Base-by-base conservation (phyloP, 2,329 filamentous ascomycete genomes). In the Fusarium sterilihyphosum region DNA sequence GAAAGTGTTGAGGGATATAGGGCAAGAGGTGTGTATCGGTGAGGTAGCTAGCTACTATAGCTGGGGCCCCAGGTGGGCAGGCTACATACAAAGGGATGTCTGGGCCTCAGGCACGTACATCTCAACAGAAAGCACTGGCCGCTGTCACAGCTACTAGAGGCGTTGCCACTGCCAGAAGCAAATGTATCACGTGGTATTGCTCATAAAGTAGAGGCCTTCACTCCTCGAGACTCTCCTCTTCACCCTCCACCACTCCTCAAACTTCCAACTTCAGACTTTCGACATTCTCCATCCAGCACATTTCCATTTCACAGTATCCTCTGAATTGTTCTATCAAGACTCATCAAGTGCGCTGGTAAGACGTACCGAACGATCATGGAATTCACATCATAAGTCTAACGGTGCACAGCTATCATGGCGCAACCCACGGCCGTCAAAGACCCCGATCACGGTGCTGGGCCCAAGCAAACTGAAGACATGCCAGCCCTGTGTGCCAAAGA, bases 361-460 rank as follows among this genome's bases (percentile, higher is more conserved):
- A 6, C 4, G 1, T 26, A 37, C 12, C 5, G 11, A 24, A 14
- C 17, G 12, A 20, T 24, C 7, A 6, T 31, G 29, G 3, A 3
- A 20, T 18, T 35, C 4, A 8, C 22, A 4, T 49, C 26, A 49
- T 16, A 16, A 37, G 31, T 22, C 26, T 31, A 53, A 53, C 26
- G 3, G 7, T 4, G 8, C 1, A n/a, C 12, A 61, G 46, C 22
- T 17, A 33, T n/a, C 35, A 41, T 61, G 58, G 4, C 10, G 3
- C n/a, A 26, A 16, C 50, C n/a, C 10, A 16, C 4, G 5, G 41
- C 12, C 1, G 12, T 14, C 31, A n/a, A 26, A 20, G 12, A 35
- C 4, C 50, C 33, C 1, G 12, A 16, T 8, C 3, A 20, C 17
- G 13, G 6, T 8, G n/a, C 6, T 16, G 8, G 12, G 13, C 33